Base-by-base conservation (phyloP, 805 yeast species). In the Blastobotrys americana region DNA sequence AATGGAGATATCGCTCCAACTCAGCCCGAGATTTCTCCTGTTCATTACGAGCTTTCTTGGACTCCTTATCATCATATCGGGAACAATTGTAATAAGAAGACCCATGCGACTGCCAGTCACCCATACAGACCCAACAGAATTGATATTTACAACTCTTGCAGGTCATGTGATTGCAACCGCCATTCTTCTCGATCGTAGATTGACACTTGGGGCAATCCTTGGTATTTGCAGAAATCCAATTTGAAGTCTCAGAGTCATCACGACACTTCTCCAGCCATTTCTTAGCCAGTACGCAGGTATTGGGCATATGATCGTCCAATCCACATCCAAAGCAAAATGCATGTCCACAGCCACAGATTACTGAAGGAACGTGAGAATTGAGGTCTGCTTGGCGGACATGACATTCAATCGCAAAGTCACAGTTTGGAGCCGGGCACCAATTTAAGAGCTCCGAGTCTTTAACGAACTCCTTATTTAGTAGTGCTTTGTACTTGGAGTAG, bases 121-220 rank as follows among this genome's bases (percentile, higher is more conserved):
- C 80, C 49, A 77, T 60, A 63, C 98, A 93, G 34, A 89, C 78
- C 98, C 98, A 93, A 63, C 98, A 41, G 59, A 88, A 93, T 59
- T 89, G 85, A 60, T 76, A 65, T 9, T 61, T 58, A 62, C 98
- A 93, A 47, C 78, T 80, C 3, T 76, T 69, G 62, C 98, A 93
- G 1, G 79, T 74, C 96, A 93, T 90, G 65, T 93, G 98, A 64
- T 90, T 90, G 66, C 98, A 93, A 0, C 98, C 98, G 18, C 97
- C 97, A 59, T 84, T 84, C 56, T 90, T 88, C 59, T 93, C 97
- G 50, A 90, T 93, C 22, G 78, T 69, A 1, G 87, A 68, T 6
- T 68, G 67, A 67, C 98, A 93, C 56, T 77, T 76, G 0, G 96
- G 95, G 62, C 98, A 93, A 37, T 76, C 75, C 54, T 86, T 82